Conservation (phyloP, 164 flowering plant genomes). For the Annona squamosa region DNA sequence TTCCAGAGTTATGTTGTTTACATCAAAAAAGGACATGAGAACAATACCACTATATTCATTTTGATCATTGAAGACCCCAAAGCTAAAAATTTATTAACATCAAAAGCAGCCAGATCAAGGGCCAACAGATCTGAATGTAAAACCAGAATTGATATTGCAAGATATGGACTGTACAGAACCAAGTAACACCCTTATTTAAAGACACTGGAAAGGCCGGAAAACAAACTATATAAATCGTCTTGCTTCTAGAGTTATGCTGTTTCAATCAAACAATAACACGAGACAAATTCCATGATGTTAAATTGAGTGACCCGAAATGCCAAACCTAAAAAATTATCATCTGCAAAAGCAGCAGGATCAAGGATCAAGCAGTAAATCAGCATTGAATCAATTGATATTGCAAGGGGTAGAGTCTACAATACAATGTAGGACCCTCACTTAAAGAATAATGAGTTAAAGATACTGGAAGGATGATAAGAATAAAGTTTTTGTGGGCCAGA, state of each 20-base stretch:
- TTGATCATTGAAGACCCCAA: background rate
- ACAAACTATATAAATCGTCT: background rate
- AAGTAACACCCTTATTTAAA: background rate
- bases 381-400: background rate
- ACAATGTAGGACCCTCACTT: background rate
- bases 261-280: conserved; percentile 5
- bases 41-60: background rate
- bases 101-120: too few relatives aligned
- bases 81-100: background rate
- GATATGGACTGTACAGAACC: too few relatives aligned
- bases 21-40: conserved; percentile 3
- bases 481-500: background rate
- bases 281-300: background rate
- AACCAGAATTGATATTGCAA: too few relatives aligned
- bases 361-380: too few relatives aligned
- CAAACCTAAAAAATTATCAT: background rate
- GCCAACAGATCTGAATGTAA: too few relatives aligned
- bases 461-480: background rate
- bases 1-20: conserved; percentile 8
- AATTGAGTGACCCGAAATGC: background rate
- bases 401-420: background rate
- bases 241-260: conserved; percentile 6
- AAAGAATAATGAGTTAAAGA: background rate
- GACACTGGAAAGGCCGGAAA: background rate
- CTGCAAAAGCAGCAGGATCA: too few relatives aligned